A percentile compares a stretch with the other conserved stretches of the same genome.
Evolutionary conservation across 148 eudicot species (phyloP).

Genomic region (Polygonum maritimum): DNA sequence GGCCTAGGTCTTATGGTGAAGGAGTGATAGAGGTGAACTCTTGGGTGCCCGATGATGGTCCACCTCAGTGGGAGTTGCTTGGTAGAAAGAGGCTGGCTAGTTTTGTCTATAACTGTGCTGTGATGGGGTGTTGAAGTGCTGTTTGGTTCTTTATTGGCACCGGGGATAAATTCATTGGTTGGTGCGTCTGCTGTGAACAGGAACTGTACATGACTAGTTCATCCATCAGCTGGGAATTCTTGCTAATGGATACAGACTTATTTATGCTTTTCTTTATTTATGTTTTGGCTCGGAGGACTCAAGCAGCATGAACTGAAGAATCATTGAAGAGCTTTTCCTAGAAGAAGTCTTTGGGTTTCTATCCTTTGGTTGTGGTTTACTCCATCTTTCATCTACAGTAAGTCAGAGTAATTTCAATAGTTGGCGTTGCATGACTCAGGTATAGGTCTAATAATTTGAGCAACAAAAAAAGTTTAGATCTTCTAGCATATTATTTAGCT

Average conservation of each 20-base stretch:
- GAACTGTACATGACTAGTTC: conserved; percentile 6
- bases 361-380: neutral
- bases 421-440: neutral
- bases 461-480: neutral
- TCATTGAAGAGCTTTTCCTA: neutral
- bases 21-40: conserved; percentile 28
- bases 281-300: conserved; percentile 4
- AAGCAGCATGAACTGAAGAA: neutral
- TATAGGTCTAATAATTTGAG: conserved; percentile 9
- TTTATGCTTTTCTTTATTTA: conserved; percentile 3
- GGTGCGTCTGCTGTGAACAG: conserved; percentile 9
- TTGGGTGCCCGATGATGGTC: conserved; percentile 31
- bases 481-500: neutral
- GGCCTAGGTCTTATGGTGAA: conserved; percentile 22
- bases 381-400: neutral
- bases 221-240: neutral
- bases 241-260: conserved; percentile 7
- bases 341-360: neutral
- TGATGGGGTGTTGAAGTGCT: conserved; percentile 32
- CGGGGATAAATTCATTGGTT: conserved; percentile 4
- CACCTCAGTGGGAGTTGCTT: conserved; percentile 25
- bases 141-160: conserved; percentile 5
- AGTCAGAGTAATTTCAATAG: neutral
- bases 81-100: conserved; percentile 22
- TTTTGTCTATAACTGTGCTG: conserved; percentile 41